Evolutionary conservation across 208 protist species (phyloP), one percentile per base, ranked within the genome.

Genomic region (Jaenimonas drosophilae): DNA sequence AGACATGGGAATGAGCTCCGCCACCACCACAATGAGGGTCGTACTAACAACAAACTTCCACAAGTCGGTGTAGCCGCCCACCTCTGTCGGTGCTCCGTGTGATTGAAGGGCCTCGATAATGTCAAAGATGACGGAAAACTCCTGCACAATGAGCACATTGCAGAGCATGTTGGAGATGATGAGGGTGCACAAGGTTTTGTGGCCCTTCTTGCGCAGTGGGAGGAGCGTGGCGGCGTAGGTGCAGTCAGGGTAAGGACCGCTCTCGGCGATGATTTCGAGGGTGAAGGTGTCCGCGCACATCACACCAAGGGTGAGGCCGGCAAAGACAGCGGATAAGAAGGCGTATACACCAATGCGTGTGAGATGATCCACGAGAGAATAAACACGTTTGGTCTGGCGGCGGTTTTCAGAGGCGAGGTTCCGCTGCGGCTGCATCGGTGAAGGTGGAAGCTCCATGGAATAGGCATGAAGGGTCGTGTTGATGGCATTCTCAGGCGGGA

Each of bases 231-330:
- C 72, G 20, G 85, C 85, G 40, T 90, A 88, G 3, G 55, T 86
- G 58, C 76, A 70, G 47, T 90, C 78, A 4, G 80, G 85, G 45
- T 57, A 51, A 1, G 71, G 70, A 7, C 85, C 85, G 51, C 80
- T 88, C 46, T 77, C 75, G 2, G 85, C 85, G 52, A 94, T 94
- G 31, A 94, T 84, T 44, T 89, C 77, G 2, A 94, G 64, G 16
- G 85, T 90, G 41, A 90, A 75, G 19, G 68, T 80, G 64, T 94
- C 80, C 27, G 76, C 76, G 37, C 78, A 87, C 80, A 94, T 88
- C 27, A 94, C 80, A 16, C 85, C 85, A 7, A 94, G 77, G n/a
- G 85, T 94, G 19, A 94, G 65, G 4, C 85, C 85, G 6, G 85
- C 77, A 55, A 94, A 94, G 11, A 94, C 69, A 26, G 76, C 85